Conservation (phyloP, 495 filamentous ascomycete species). For the Chaetomium fimeti region DNA sequence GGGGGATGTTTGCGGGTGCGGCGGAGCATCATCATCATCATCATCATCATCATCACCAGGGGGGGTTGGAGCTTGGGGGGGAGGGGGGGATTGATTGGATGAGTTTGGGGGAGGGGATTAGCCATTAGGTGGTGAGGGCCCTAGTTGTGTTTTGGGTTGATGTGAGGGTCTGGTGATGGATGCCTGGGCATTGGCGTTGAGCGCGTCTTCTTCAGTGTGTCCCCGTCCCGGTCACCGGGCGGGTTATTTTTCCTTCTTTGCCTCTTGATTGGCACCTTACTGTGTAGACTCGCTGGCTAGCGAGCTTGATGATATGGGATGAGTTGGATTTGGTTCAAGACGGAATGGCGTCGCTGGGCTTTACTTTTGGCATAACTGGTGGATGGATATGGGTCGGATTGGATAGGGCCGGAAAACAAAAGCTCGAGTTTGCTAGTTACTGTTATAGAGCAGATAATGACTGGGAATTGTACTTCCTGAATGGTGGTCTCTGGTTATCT, state of each 20-base stretch:
- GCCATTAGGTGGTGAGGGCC: background rate
- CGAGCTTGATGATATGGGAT: background rate
- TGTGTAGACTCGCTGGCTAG: background rate
- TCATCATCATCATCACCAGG: background rate
- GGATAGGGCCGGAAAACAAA: slow-evolving; percentile 6
- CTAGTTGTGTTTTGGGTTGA: background rate
- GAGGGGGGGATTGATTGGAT: slow-evolving; percentile 6
- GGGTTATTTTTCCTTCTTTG: too few species aligned
- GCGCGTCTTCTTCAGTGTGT: too few species aligned
- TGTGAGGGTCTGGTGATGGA: background rate
- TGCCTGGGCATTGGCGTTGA: too few species aligned
- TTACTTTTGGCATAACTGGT: background rate
- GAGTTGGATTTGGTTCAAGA: background rate
- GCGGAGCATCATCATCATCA: background rate
- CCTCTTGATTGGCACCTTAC: background rate
- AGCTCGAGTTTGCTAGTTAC: background rate
- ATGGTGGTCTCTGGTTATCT: background rate
- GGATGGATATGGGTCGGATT: background rate
- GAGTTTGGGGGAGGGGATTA: slow-evolving; percentile 13
- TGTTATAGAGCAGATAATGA: background rate
- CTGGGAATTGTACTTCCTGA: background rate
- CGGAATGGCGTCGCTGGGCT: background rate
- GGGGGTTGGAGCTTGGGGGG: background rate
- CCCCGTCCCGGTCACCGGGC: too few species aligned
- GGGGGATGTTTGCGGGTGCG: slow-evolving; percentile 20